Evolutionary conservation across 352 stramenopile genomes (phyloP), one percentile per base, ranked within the genome.

Genomic region (Pythium oligandrum): DNA sequence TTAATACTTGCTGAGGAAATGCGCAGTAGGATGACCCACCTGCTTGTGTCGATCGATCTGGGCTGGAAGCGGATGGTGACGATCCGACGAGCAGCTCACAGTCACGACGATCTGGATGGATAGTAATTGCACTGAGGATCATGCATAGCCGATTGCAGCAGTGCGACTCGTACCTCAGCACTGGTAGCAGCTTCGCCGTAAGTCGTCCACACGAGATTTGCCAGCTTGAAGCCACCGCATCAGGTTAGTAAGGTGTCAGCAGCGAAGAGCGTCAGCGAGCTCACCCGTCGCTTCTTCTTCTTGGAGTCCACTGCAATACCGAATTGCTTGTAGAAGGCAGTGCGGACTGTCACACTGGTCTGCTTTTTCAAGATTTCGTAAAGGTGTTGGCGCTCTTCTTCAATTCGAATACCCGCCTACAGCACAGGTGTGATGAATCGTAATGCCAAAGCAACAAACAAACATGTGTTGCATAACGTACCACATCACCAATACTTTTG

Each of bases 31-130:
- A 45, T 51, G 0, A 10, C 9, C 17, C 61, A 86, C 75, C 68
- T 87, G 74, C 46, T 89, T 89, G 63, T 85, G 74, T 12, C 75
- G 75, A 11, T 89, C 75, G 26, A 87, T 87, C 54, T 87, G 78
- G 5, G 67, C 64, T 37, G 75, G 73, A 4, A 83, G 58, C 2
- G 63, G 59, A 48, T 86, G 63, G 48, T 70, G 61, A n/a, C 78
- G 64, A 46, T 88, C 71, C 1, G 73, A 83, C 31, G 65, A 76
- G n/a, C 59, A 64, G 6, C 67, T 78, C 34, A 78, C 69, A 12
- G 73, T 83, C 36, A 87, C 66, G 7, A 86, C 76, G 51, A 83
- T 57, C 71, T 83, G 35, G 17, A n/a, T 32, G 9, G 30, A 31
- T 47, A 47, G 42, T 10, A 17, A 51, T 38, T 6, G 30, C 30